Base-by-base conservation (phyloP, 1,139 yeast genomes). In the Debaryomyces psychrophilus region DNA sequence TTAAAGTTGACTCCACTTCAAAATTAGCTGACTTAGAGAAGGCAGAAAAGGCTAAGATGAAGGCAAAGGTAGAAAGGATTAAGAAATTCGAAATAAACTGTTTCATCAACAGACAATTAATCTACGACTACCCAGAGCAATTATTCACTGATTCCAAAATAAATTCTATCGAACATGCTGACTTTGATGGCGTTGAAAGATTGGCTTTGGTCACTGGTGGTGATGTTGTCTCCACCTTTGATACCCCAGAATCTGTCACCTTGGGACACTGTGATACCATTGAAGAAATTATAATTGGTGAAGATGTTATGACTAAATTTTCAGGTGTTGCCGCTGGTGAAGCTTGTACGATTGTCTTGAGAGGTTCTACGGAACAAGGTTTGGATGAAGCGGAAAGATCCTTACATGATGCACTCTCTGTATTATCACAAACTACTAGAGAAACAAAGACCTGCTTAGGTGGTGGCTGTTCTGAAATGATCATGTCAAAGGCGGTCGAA, bases 391-490 rank as follows among this genome's bases (percentile, higher is more conserved):
- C 98, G 15, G 98, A 93, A 69, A 85, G 99, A 69, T 90, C 53
- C 3, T 76, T 93, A 51, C 99, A 95, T 63, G 99, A 93, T 69
- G 99, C 99, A 1, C 77, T 93, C 49, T 89, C 97, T 2, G 99
- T 93, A 11, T 77, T 93, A 49, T 90, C 97, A 1, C 99, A 95
- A 71, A 93, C 99, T 12, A 93, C 97, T 1, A 83, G 77, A 57
- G 97, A 90, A 61, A 88, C 98, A n/a, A 83, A 92, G 65, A 90
- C 97, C 2, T 95, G 95, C 31, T 79, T 93, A 41, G 99, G 99
- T 48, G 99, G 97, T 55, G 99, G 99, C 23, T 92, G 97, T 64
- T 85, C 97, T 4, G 99, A 93, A 69, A 92, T 93, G 97, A 77
- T 90, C 58, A 93, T 93, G 99, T 87, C 97, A 9, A 90, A 89